These are phyloP conservation scores for Ceratobasidium sp. DNA, from an alignment of 1,284 basidiomycete species.

Conservation along the genomic window DNA sequence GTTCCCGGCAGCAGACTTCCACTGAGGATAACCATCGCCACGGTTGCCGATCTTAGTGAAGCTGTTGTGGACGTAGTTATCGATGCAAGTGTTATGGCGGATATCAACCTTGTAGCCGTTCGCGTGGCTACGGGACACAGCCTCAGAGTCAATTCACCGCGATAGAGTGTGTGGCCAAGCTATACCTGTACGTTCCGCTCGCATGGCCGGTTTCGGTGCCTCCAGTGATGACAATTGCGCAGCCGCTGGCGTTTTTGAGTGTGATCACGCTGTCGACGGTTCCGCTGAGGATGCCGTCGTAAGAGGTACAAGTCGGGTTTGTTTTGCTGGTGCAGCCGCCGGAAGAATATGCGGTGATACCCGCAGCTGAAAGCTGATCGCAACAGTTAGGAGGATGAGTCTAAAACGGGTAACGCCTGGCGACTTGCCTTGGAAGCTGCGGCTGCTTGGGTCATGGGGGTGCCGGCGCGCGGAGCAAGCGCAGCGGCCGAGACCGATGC, in stretches of 20 bases:
- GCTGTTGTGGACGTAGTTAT: constrained; percentile 33
- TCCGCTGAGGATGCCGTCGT: constrained; percentile 35
- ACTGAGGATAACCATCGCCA: constrained; percentile 39
- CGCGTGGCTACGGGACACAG: constrained; percentile 4
- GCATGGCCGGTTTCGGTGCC: constrained; percentile 40
- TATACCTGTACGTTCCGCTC: constrained; percentile 35
- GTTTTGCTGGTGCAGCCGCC: constrained; percentile 38
- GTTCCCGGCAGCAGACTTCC: constrained; percentile 38
- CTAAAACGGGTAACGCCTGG: background rate
- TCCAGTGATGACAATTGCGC: constrained; percentile 35
- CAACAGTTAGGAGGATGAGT: background rate
- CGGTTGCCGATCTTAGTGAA: constrained; percentile 39
- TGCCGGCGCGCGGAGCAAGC: constrained; percentile 14
- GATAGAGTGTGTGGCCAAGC: background rate
- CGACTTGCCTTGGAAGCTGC: constrained; percentile 4
- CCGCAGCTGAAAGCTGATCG: constrained; percentile 24
- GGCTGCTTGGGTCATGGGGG: constrained; percentile 23
- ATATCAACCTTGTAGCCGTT: constrained; percentile 41
- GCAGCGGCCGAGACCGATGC: constrained; percentile 23
- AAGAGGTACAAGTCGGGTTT: constrained; percentile 38
- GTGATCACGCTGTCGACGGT: constrained; percentile 39
- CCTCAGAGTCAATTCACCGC: background rate
- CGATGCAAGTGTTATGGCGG: constrained; percentile 13
- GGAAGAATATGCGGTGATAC: constrained; percentile 29
- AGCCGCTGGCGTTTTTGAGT: constrained; percentile 36